Conservation (phyloP, 805 yeast species). For the Schizosaccharomyces lindneri region DNA sequence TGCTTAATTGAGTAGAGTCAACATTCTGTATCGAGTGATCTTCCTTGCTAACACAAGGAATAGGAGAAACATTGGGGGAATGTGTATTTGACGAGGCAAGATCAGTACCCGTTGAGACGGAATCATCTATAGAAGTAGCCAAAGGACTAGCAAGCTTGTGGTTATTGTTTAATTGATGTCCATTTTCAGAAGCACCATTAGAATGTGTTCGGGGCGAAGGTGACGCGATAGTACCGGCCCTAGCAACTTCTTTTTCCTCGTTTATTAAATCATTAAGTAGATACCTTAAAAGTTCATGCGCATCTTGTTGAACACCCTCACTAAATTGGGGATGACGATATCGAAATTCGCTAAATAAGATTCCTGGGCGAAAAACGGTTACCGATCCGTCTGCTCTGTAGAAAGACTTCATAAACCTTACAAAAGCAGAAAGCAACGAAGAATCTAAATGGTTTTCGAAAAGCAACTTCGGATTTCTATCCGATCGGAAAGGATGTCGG, state of each 20-base stretch:
- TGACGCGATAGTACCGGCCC: background rate
- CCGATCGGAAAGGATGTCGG: background rate
- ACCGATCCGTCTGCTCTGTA: background rate
- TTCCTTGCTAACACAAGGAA: too few relatives aligned
- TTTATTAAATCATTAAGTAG: background rate
- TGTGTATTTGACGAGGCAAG: too few relatives aligned
- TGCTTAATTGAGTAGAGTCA: too few relatives aligned
- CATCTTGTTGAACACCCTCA: background rate
- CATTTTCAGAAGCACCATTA: background rate
- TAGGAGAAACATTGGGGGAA: too few relatives aligned
- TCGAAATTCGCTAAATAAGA: background rate
- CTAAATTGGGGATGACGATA: slow-evolving; percentile 1
- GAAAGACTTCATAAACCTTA: background rate
- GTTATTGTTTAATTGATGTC: too few relatives aligned
- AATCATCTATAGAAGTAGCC: too few relatives aligned
- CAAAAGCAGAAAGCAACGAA: background rate
- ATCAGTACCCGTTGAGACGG: too few relatives aligned
- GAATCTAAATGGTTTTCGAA: background rate
- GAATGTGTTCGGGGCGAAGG: background rate
- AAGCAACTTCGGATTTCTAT: background rate
- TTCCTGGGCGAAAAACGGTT: background rate
- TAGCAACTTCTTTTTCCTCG: background rate
- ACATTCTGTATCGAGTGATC: too few relatives aligned
- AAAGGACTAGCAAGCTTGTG: too few relatives aligned
- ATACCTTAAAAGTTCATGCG: slow-evolving; percentile 2